Evolutionary conservation across 2,329 filamentous ascomycete genomes (phyloP), one percentile per base, ranked within the genome.

Genomic region (Rachicladosporium sp.): DNA sequence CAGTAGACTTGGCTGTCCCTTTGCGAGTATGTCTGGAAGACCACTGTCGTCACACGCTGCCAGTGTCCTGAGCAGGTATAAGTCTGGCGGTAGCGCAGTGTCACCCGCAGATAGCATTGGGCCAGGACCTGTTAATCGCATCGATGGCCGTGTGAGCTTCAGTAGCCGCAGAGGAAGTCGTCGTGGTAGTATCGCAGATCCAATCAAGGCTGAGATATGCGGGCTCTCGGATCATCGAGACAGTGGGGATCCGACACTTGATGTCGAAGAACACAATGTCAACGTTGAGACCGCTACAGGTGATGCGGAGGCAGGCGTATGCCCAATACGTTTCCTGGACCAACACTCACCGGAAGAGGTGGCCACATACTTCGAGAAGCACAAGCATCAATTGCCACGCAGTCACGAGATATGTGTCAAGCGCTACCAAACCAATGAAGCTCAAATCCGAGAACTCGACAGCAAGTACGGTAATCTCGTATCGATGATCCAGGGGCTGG

Each of bases 321-420:
- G 89, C 60, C 89, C 89, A 2, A 96, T 96, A 44, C 82, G 89
- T 35, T 95, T 82, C 64, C 69, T 95, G 56, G 82, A 94, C 60
- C 81, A 93, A 59, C 88, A 94, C 56, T 87, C 86, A 2, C 85
- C 89, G 2, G 85, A 94, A 64, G 88, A 95, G 56, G 80, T 96
- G 45, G 89, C 89, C 10, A 77, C 82, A 54, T 96, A 94, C 59
- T 86, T 96, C 54, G 85, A 95, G 59, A 87, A 80, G 38, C 88
- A 95, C 66, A 95, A 95, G 60, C 88, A 96, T 61, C 83, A 94
- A 60, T 74, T 96, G 39, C 89, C 89, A 7, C 77, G 89, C 51
- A 95, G 87, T 58, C 89, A 96, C 62, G 86, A 93, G 57, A 76
- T 95, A 33, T 96, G 89, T 60, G 78, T 96, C 44, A 79, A 82